A percentile compares a stretch with the other conserved stretches of the same genome.
These are phyloP conservation scores for Paramyrothecium roridum DNA, from an alignment of 2,329 filamentous ascomycete species.

Conservation along the genomic window DNA sequence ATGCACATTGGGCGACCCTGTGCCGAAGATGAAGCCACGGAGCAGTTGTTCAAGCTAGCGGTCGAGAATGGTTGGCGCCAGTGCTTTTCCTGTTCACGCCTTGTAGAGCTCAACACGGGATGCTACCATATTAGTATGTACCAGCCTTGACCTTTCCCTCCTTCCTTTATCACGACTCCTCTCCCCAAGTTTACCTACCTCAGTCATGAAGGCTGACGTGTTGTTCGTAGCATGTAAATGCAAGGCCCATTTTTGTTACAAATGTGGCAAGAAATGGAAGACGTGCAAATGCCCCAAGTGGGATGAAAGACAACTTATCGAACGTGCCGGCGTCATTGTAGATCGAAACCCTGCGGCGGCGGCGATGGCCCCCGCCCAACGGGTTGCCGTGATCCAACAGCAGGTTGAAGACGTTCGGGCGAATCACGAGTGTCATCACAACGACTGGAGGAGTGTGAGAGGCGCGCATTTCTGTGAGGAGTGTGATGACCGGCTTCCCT, in stretches of 20 bases:
- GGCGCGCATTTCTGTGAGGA: too few species aligned
- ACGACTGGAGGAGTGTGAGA: too few species aligned
- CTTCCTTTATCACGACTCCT: neutral
- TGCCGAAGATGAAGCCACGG: slow-evolving; percentile 34
- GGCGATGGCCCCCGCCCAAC: too few species aligned
- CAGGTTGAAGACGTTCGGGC: too few species aligned
- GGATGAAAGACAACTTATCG: slow-evolving; percentile 22
- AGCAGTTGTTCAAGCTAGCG: slow-evolving; percentile 36
- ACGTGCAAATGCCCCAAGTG: slow-evolving; percentile 30
- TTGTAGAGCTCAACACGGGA: slow-evolving; percentile 46
- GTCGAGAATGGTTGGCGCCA: slow-evolving; percentile 43
- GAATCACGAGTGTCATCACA: too few species aligned
- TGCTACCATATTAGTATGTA: slow-evolving; percentile 56
- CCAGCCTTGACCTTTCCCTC: neutral
- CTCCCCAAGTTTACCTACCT: neutral
- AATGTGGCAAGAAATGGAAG: slow-evolving; percentile 38
- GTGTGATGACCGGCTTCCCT: too few species aligned
- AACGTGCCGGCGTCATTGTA: neutral
- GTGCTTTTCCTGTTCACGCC: slow-evolving; percentile 36
- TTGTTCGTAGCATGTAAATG: slow-evolving; percentile 36
- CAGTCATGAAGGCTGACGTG: neutral
- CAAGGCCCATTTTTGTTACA: slow-evolving; percentile 41
- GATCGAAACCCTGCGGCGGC: too few species aligned
- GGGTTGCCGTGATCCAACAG: too few species aligned
- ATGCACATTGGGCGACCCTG: slow-evolving; percentile 23